Base-by-base conservation (phyloP, 495 filamentous ascomycete species). In the Lophiostoma macrostomum region DNA sequence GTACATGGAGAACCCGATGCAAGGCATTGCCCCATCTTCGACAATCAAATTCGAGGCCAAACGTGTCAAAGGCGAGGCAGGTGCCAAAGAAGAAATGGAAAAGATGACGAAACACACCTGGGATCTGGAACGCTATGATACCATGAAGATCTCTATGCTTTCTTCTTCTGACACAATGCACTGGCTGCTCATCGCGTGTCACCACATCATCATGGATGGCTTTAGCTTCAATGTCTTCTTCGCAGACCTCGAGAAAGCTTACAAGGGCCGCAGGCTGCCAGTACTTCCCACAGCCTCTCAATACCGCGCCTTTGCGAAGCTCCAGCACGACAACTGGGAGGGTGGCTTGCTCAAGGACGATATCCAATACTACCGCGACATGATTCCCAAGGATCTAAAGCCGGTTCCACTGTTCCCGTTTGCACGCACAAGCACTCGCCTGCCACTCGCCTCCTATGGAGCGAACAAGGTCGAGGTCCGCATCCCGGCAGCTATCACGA, bases 171-270 rank as follows among this genome's bases (percentile, higher is more conserved):
- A 16, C 2, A 39, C n/a, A 12, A 1, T 22, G 18, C 51, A 61
- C 16, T 31, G 27, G 22, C 23, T 61, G 1, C 20, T 61, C 13
- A 16, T 61, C 45, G 31, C 14, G 13, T 38, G 31, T 20, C 57
- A 61, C 37, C 57, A 61, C 31, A 61, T 61, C 22, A 36, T 39
- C 31, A 50, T 55, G 50, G 57, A 61, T 24, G 57, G 18, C 1
- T 11, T 23, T 24, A 61, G 57, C 28, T 56, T 50, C 19, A 14
- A 43, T 1, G 14, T 61, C 13, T 28, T 61, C n/a, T 10, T 61
- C 19, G 7, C 44, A 1, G 57, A 50, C 14, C 13, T 61, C 1
- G 34, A 30, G 3, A 29, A 27, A 20, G 35, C 35, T 5, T 50
- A 50, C 43, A 30, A 27, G 24, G 43, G 25, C 10, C 8, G 6